A percentile compares a stretch with the other conserved stretches of the same genome.
These are phyloP conservation scores for Arctostaphylos glauca DNA, from an alignment of 148 eudicot species.

Conservation along the genomic window DNA sequence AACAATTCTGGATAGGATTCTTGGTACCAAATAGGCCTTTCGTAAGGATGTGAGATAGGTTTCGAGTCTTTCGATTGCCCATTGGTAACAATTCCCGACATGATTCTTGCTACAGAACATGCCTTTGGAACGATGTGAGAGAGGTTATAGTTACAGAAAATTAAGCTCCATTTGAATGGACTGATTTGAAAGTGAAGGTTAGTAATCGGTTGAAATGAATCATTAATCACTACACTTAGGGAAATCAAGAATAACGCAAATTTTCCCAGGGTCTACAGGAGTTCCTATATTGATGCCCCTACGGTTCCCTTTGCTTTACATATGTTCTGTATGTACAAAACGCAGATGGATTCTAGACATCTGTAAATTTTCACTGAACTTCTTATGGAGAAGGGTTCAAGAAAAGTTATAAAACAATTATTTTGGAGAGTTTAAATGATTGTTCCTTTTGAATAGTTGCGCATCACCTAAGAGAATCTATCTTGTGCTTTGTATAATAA, in stretches of 20 bases:
- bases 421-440: background rate
- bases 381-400: background rate
- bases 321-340: background rate
- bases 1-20: background rate
- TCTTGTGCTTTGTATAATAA: background rate
- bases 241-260: background rate
- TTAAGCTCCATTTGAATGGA: background rate
- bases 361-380: background rate
- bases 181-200: background rate
- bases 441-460: background rate
- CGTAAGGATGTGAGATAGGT: background rate
- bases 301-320: background rate
- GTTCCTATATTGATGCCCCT: background rate
- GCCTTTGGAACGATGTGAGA: background rate
- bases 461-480: background rate
- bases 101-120: background rate
- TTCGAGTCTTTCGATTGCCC: no score
- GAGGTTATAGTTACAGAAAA: background rate
- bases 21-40: background rate
- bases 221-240: background rate
- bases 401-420: background rate
- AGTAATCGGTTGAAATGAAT: background rate
- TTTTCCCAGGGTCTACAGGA: background rate
- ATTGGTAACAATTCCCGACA: background rate
- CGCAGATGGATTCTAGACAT: background rate